A percentile compares a stretch with the other conserved stretches of the same genome.
These are phyloP conservation scores for Tricholoma sp. DNA, from an alignment of 768 basidiomycete genomes.

Conservation along the genomic window DNA sequence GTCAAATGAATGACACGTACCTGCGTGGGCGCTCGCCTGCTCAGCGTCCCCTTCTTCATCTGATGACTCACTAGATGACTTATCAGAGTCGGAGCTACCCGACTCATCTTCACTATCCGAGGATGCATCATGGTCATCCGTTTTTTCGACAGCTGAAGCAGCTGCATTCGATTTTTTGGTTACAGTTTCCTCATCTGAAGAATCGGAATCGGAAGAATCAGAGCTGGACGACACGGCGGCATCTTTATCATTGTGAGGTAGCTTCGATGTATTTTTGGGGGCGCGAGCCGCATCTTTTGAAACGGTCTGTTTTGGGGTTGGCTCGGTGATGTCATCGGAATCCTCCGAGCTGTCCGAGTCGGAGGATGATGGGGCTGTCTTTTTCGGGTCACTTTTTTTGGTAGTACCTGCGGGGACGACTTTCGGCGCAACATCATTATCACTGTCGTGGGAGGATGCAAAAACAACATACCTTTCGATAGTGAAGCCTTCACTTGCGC, in stretches of 20 bases:
- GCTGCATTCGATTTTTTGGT: constrained; percentile 4
- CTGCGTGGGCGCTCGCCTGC: constrained; percentile 47
- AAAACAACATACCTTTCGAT: constrained; percentile 30
- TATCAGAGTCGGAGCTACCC: constrained; percentile 12
- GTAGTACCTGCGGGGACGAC: constrained; percentile 15
- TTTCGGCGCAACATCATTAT: constrained; percentile 25
- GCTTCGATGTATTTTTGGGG: constrained; percentile 2
- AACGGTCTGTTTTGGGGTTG: not conserved
- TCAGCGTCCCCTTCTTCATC: constrained; percentile 53
- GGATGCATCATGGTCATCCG: constrained; percentile 19
- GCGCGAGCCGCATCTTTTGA: not conserved
- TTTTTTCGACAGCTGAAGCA: no score
- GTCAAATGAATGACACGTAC: constrained; percentile 21
- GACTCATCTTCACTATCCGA: not conserved
- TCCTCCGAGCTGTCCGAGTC: not conserved
- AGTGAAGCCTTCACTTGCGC: constrained; percentile 38
- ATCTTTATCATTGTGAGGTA: not conserved
- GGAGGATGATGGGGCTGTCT: constrained; percentile 1
- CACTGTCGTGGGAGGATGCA: constrained; percentile 27
- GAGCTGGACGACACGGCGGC: constrained; percentile 16
- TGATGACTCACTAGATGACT: constrained; percentile 17
- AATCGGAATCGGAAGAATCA: constrained; percentile 21
- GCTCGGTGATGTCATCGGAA: not conserved
- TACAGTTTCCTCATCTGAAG: not conserved
- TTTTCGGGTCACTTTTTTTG: constrained; percentile 9